phyloP scores from a whole-genome alignment of 106 monocot species.

The Posidonia australis region DNA sequence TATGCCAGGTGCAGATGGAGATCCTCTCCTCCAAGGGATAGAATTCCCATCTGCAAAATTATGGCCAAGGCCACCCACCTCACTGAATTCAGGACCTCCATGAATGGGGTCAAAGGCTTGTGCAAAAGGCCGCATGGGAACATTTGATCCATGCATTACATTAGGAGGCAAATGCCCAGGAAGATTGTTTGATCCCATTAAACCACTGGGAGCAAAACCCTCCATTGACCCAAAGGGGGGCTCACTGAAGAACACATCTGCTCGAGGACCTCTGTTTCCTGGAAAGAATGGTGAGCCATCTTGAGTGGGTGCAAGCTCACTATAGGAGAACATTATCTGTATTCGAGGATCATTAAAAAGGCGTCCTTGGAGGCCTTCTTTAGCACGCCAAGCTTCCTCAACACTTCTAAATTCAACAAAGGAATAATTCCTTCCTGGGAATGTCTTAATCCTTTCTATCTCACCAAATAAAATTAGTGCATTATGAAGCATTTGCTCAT shows the following conservation, averaged over 20 bases:
- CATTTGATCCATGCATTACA: constrained; percentile 17
- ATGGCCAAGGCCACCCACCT: constrained; percentile 4
- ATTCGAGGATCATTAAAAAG: constrained; percentile 92
- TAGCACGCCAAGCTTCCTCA: constrained; percentile 88
- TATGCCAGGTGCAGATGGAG: constrained; percentile 30
- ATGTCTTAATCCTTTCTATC: constrained; percentile 63
- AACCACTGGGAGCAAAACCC: constrained; percentile 17
- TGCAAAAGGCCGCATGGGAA: constrained; percentile 23
- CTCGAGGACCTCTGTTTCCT: constrained; percentile 18
- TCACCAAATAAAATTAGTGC: constrained; percentile 95
- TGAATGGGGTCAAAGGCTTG: constrained; percentile 31
- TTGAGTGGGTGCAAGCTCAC: constrained; percentile 23
- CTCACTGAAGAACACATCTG: constrained; percentile 43
- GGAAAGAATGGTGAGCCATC: constrained; percentile 24
- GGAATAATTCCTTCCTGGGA: constrained; percentile 48
- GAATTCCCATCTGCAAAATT: constrained; percentile 9
- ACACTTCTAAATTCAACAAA: constrained; percentile 86
- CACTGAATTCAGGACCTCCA: constrained; percentile 24
- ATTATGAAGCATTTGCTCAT: constrained; percentile 85
- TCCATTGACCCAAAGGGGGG: constrained; percentile 34
- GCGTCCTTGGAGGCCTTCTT: constrained; percentile 81
- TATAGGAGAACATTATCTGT: constrained; percentile 61
- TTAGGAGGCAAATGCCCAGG: constrained; percentile 26
- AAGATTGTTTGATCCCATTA: constrained; percentile 26
- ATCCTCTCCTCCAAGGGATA: constrained; percentile 27